phyloP scores from a whole-genome alignment of 768 basidiomycete species.

The Agrocybe praecox region DNA sequence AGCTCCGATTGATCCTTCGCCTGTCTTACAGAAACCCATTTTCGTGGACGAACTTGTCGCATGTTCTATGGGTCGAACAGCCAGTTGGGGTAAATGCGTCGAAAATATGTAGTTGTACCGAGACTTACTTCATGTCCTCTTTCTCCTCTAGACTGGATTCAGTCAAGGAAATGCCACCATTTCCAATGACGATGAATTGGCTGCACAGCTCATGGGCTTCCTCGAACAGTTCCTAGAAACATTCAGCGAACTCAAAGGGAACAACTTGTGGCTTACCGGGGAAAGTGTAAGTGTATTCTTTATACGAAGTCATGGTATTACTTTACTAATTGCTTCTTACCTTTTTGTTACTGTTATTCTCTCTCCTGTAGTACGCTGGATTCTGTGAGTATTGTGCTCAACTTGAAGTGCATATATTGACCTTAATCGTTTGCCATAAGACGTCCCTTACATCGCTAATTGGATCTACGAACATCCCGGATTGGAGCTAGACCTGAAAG shows the following conservation, averaged over 20 bases:
- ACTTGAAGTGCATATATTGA: not conserved
- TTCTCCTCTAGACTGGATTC: slow-evolving; percentile 54
- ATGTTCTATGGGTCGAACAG: slow-evolving; percentile 71
- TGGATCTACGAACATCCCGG: slow-evolving; percentile 69
- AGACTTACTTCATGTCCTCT: not conserved
- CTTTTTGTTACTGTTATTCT: not conserved
- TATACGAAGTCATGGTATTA: not conserved
- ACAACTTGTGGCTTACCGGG: slow-evolving; percentile 63
- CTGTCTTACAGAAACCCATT: slow-evolving; percentile 48
- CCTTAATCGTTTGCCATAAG: slow-evolving; percentile 11
- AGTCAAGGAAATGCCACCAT: slow-evolving; percentile 67
- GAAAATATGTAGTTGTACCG: not conserved
- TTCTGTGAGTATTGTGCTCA: slow-evolving; percentile 46
- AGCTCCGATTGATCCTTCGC: not conserved
- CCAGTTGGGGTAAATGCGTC: slow-evolving; percentile 55
- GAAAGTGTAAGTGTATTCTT: slow-evolving; percentile 56
- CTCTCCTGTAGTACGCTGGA: slow-evolving; percentile 63
- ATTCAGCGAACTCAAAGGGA: slow-evolving; percentile 68
- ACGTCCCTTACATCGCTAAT: slow-evolving; percentile 64
- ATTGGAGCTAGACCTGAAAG: slow-evolving; percentile 52
- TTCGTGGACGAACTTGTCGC: slow-evolving; percentile 74
- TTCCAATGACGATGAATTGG: slow-evolving; percentile 60
- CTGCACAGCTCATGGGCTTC: slow-evolving; percentile 52
- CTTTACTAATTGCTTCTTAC: not conserved
- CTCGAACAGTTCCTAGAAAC: slow-evolving; percentile 67